A percentile compares a stretch with the other conserved stretches of the same genome.
These are phyloP conservation scores for Elongisporangium anandrum DNA, from an alignment of 352 stramenopile species.

Conservation along the genomic window DNA sequence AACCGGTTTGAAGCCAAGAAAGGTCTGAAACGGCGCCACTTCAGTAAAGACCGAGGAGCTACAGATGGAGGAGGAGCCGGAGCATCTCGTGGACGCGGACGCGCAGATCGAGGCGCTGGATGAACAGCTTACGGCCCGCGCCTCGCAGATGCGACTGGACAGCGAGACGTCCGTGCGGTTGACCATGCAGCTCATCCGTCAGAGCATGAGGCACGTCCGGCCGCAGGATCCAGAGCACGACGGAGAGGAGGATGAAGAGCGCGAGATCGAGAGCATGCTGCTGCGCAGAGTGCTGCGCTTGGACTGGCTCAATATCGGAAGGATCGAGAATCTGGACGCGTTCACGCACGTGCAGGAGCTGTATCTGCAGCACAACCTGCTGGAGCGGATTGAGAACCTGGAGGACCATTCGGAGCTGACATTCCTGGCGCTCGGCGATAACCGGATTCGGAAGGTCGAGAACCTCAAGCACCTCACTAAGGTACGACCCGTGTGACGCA, in stretches of 20 bases:
- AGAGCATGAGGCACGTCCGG: slow-evolving; percentile 19
- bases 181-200: slow-evolving; percentile 70
- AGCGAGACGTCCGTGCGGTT: slow-evolving; percentile 34
- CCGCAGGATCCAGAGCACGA: slow-evolving; percentile 14
- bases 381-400: slow-evolving; percentile 56
- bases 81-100: slow-evolving; percentile 37
- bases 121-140: slow-evolving; percentile 32
- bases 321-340: slow-evolving; percentile 74
- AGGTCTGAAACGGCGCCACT: not conserved
- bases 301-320: slow-evolving; percentile 66
- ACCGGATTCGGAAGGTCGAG: slow-evolving; percentile 57
- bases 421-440: slow-evolving; percentile 62
- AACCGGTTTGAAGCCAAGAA: slow-evolving; percentile 1
- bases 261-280: slow-evolving; percentile 36
- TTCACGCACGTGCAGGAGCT: slow-evolving; percentile 72
- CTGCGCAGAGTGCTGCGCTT: slow-evolving; percentile 51
- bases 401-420: slow-evolving; percentile 50
- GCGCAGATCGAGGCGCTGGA: slow-evolving; percentile 58
- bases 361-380: slow-evolving; percentile 76
- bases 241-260: slow-evolving; percentile 10
- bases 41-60: not conserved
- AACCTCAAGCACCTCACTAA: slow-evolving; percentile 52
- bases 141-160: slow-evolving; percentile 22
- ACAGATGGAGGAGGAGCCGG: slow-evolving; percentile 3
- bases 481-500: too few species aligned